A percentile compares a stretch with the other conserved stretches of the same genome.
These are phyloP conservation scores for Colletotrichum sp. DNA, from an alignment of 2,329 filamentous ascomycete species.

Conservation along the genomic window DNA sequence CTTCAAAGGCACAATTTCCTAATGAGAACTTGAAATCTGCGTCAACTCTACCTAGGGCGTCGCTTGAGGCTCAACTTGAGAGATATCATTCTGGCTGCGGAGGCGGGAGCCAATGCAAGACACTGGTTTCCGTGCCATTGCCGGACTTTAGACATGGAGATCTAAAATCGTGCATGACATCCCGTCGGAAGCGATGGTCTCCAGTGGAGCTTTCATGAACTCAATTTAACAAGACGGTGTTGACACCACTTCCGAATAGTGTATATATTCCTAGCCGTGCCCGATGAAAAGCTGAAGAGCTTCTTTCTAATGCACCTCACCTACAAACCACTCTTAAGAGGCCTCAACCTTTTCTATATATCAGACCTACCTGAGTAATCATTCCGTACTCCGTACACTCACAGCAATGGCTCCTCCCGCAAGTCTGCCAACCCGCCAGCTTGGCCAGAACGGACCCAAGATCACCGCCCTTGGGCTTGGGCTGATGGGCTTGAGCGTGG, in stretches of 20 bases:
- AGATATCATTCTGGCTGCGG: neutral
- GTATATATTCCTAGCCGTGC: neutral
- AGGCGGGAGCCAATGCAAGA: neutral
- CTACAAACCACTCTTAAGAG: neutral
- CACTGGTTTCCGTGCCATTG: fast-evolving
- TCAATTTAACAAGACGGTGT: neutral
- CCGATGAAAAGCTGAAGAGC: neutral
- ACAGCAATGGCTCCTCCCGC: neutral
- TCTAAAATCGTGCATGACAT: neutral
- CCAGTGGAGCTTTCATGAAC: neutral
- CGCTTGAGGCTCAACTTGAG: neutral
- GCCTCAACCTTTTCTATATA: neutral
- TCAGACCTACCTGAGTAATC: neutral
- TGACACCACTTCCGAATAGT: neutral
- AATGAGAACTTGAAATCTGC: neutral
- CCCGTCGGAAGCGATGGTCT: neutral
- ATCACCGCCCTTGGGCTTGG: constrained; percentile 58
- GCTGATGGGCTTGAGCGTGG: constrained; percentile 52
- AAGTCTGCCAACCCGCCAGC: constrained; percentile 39
- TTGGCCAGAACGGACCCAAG: constrained; percentile 57
- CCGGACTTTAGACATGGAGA: neutral
- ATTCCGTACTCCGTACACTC: fast-evolving
- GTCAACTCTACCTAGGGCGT: neutral
- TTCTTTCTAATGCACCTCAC: neutral
- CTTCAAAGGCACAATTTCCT: neutral